Percentiles rank a stretch among this genome's conserved stretches.
These are phyloP conservation scores for Myriangium duriaei DNA, from an alignment of 2,329 filamentous ascomycete species.

Conservation along the genomic window DNA sequence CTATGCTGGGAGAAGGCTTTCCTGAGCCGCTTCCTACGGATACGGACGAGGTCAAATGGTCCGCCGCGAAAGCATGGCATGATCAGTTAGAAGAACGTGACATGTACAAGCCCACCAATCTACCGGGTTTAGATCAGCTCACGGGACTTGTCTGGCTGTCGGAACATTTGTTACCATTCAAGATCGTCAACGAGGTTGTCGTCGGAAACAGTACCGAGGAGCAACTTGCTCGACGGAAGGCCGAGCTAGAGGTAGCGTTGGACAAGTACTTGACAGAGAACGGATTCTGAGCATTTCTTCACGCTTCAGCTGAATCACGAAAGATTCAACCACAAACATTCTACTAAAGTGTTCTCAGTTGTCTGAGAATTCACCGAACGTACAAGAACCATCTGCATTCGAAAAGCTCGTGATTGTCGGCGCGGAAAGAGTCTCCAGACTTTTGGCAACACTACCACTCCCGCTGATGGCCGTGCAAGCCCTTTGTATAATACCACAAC, in stretches of 20 bases:
- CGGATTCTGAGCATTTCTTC: not conserved
- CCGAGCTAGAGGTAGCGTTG: not conserved
- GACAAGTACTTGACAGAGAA: not conserved
- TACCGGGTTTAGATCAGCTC: conserved; percentile 1
- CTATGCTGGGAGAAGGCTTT: conserved; percentile 8
- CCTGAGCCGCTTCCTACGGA: conserved; percentile 1
- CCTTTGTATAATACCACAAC: no score
- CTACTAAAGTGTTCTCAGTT: no score
- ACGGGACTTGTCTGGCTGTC: conserved; percentile 6
- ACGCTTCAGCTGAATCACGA: no score
- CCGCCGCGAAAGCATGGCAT: conserved; percentile 6
- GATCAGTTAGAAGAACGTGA: not conserved
- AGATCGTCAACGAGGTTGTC: not conserved
- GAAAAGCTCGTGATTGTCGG: no score
- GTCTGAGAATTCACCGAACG: no score
- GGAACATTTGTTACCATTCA: conserved; percentile 4
- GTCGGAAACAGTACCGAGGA: conserved; percentile 2
- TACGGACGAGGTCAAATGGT: conserved; percentile 3
- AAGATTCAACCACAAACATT: no score
- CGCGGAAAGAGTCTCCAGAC: no score
- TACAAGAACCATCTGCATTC: no score
- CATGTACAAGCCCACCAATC: conserved; percentile 2
- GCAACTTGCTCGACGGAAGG: not conserved
- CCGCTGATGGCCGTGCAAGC: no score
- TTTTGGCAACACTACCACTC: no score